These are phyloP conservation scores for Komagataella ulmi DNA, from an alignment of 805 yeast genomes.

Conservation along the genomic window DNA sequence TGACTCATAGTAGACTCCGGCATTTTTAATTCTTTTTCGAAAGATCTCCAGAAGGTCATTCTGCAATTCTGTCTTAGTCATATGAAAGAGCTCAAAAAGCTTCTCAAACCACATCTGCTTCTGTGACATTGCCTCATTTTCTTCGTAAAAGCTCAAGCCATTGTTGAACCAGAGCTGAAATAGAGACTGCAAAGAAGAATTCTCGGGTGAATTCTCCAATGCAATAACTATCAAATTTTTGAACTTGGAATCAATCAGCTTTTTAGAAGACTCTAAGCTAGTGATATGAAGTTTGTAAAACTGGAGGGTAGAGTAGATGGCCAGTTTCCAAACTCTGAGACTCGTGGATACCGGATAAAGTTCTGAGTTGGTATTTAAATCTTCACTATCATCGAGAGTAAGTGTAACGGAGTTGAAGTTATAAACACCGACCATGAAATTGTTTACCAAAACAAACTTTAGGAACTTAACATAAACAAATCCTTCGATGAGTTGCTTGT, in stretches of 20 bases:
- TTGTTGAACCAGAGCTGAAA: slow-evolving; percentile 11
- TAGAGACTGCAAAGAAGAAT: slow-evolving; percentile 8
- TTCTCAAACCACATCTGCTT: slow-evolving; percentile 15
- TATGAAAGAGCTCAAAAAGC: slow-evolving; percentile 13
- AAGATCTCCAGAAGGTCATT: slow-evolving; percentile 11
- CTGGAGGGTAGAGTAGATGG: slow-evolving; percentile 16
- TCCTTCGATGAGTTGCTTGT: slow-evolving; percentile 19
- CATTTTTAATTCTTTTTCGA: slow-evolving; percentile 15
- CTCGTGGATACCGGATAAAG: slow-evolving; percentile 21
- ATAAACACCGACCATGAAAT: slow-evolving; percentile 18
- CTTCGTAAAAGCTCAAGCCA: slow-evolving; percentile 2
- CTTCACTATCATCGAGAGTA: slow-evolving; percentile 12
- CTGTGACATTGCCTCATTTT: slow-evolving; percentile 4
- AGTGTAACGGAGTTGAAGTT: slow-evolving; percentile 9
- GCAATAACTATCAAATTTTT: slow-evolving; percentile 9
- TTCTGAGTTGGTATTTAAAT: slow-evolving; percentile 10
- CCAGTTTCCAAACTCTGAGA: slow-evolving; percentile 11
- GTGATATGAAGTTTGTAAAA: slow-evolving; percentile 11
- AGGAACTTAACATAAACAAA: slow-evolving; percentile 16
- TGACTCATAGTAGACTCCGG: slow-evolving; percentile 15
- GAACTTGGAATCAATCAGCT: neutral
- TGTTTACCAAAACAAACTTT: slow-evolving; percentile 17
- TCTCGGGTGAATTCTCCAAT: slow-evolving; percentile 14
- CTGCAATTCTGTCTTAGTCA: slow-evolving; percentile 11
- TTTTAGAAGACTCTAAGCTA: neutral